Evolutionary conservation across 2,329 filamentous ascomycete genomes (phyloP), one percentile per base, ranked within the genome.

Genomic region (Exophiala viscosa): DNA sequence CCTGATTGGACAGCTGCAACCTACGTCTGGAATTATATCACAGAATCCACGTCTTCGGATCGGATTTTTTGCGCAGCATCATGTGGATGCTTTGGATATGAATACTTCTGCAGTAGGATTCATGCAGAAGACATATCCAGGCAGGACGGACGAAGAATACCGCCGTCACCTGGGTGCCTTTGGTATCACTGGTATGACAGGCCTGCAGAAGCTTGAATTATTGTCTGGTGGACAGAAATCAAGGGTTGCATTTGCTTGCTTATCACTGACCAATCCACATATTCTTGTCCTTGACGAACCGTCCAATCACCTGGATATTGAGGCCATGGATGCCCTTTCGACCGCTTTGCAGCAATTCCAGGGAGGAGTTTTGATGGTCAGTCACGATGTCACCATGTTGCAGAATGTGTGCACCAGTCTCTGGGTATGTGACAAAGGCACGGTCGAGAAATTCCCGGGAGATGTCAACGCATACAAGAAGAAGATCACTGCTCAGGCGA

Each of bases 391-490:
- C 48, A 97, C 93, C 1, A 96, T 99, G 90, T 71, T 99, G 70
- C 90, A 96, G 76, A 95, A 88, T 48, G 93, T 99, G 34, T 99
- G 93, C 73, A 93, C 79, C 45, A 93, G 86, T 68, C 74, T 99
- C 66, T 99, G 93, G 93, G 92, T 99, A 58, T 99, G 93, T 67
- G 93, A 99, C 69, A 79, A 86, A 54, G 93, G 93, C 8, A 93
- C 86, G 1, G 91, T 99, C 15, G 90, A 95, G 80, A 91, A 96
- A 75, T 99, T 99, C 74, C 84, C 87, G 56, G 93, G 93, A 32
- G 91, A 95, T 64, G 91, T 99, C 47, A 88, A 96, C 73, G 85
- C 88, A 58, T 99, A 99, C 77, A 99, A 99, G 85, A 96, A 91
- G 83, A 85, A 88, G 71, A 96, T 99, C 66, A 83, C 84, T 14